Conservation (phyloP, 2,329 filamentous ascomycete species). For the Amphichorda felina region DNA sequence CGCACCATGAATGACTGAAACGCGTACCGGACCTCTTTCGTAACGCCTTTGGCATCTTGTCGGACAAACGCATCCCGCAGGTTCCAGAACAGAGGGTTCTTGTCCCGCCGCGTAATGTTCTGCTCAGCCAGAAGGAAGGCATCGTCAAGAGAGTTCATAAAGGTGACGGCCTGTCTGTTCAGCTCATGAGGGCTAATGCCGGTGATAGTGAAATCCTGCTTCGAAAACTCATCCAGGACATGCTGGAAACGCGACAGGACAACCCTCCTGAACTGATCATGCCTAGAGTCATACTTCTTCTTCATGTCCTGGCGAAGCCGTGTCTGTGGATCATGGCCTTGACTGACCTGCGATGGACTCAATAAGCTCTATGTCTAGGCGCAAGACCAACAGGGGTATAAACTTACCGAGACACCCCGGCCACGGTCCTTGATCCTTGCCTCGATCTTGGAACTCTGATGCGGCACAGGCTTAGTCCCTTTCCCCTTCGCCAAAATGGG, state of each 20-base stretch:
- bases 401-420: slow-evolving; percentile 2
- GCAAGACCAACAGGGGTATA: too few species aligned
- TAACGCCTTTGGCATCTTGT: slow-evolving; percentile 36
- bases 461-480: slow-evolving; percentile 3
- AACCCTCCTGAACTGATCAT: slow-evolving; percentile 19
- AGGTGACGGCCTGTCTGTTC: slow-evolving; percentile 29
- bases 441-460: slow-evolving; percentile 1
- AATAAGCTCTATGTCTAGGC: too few species aligned
- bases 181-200: slow-evolving; percentile 25
- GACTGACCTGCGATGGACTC: slow-evolving; percentile 12
- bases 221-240: slow-evolving; percentile 17
- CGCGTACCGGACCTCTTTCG: slow-evolving; percentile 49
- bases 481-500: background rate
- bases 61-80: slow-evolving; percentile 49
- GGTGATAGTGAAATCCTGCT: slow-evolving; percentile 10
- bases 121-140: slow-evolving; percentile 31
- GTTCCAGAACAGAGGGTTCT: slow-evolving; percentile 44
- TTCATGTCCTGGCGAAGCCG: slow-evolving; percentile 14
- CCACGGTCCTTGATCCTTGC: slow-evolving; percentile 1
- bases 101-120: slow-evolving; percentile 21
- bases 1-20: slow-evolving; percentile 57
- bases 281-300: slow-evolving; percentile 13
- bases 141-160: slow-evolving; percentile 30
- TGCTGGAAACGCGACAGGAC: slow-evolving; percentile 22
- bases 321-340: slow-evolving; percentile 20